A percentile compares a stretch with the other conserved stretches of the same genome.
phyloP scores from a whole-genome alignment of 2,329 filamentous ascomycete species.

The Cercospora nicotianae region DNA sequence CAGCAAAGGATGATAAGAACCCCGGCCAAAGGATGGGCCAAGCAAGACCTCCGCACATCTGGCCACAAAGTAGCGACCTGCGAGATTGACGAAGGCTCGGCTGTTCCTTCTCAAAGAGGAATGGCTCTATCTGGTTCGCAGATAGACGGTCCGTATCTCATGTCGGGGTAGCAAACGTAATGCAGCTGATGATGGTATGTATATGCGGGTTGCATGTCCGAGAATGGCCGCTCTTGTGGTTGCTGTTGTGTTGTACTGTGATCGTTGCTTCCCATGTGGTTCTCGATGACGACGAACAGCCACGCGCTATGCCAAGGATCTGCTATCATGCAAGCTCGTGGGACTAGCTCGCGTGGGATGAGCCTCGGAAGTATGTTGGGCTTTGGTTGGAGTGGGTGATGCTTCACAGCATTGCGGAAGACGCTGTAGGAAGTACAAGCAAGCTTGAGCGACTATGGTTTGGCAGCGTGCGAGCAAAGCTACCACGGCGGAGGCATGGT shows the following conservation, averaged over 20 bases:
- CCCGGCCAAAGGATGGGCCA: constrained; percentile 8
- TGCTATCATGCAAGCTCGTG: background rate
- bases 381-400: background rate
- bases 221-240: background rate
- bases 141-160: background rate
- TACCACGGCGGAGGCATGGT: too few species aligned
- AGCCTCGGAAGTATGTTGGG: background rate
- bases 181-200: background rate
- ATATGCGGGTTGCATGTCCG: background rate
- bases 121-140: constrained; percentile 13
- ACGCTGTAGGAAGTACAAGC: background rate
- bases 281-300: background rate
- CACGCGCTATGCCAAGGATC: background rate
- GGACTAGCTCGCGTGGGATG: background rate
- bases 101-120: constrained; percentile 11
- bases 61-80: background rate
- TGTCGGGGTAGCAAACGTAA: background rate
- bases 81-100: constrained; percentile 5
- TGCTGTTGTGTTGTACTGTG: background rate
- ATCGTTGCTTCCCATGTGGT: background rate
- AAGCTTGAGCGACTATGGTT: background rate
- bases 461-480: background rate
- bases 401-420: too few species aligned
- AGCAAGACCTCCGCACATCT: constrained; percentile 14
- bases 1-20: background rate